Conservation (phyloP, 768 basidiomycete species). For the Erythrobasidium yunnanense region DNA sequence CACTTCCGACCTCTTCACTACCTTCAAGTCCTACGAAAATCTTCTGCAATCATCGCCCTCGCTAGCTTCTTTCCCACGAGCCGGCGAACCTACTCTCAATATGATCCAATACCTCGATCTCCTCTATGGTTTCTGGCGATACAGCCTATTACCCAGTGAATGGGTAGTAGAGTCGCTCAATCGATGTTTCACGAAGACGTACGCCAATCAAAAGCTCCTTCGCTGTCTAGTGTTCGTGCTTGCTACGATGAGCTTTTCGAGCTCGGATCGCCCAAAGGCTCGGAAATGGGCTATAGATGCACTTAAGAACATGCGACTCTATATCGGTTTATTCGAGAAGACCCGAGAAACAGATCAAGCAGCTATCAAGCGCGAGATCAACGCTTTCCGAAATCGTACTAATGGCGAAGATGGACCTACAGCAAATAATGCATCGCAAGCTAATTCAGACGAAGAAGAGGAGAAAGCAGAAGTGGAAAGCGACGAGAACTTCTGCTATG, state of each 20-base stretch:
- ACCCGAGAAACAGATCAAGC: slow-evolving; percentile 9
- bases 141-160: background rate
- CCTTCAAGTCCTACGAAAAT: slow-evolving; percentile 4
- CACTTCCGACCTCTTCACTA: slow-evolving; percentile 6
- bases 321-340: slow-evolving; percentile 21
- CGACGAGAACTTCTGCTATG: slow-evolving; percentile 15
- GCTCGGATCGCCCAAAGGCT: background rate
- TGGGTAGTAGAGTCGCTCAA: slow-evolving; percentile 18
- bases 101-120: slow-evolving; percentile 10
- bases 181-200: slow-evolving; percentile 14
- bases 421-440: background rate
- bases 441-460: slow-evolving; percentile 5
- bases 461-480: background rate
- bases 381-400: background rate
- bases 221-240: slow-evolving; percentile 3
- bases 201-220: slow-evolving; percentile 1
- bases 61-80: slow-evolving; percentile 9
- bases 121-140: slow-evolving; percentile 5
- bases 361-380: background rate
- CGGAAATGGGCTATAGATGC: slow-evolving; percentile 3
- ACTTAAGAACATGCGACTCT: slow-evolving; percentile 7
- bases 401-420: background rate
- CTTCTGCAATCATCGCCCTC: background rate
- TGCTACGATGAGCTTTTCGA: slow-evolving; percentile 4
- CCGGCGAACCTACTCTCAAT: slow-evolving; percentile 7